Evolutionary conservation across 2,329 filamentous ascomycete genomes (phyloP), one percentile per base, ranked within the genome.

Genomic region (Trichoderma sp.): DNA sequence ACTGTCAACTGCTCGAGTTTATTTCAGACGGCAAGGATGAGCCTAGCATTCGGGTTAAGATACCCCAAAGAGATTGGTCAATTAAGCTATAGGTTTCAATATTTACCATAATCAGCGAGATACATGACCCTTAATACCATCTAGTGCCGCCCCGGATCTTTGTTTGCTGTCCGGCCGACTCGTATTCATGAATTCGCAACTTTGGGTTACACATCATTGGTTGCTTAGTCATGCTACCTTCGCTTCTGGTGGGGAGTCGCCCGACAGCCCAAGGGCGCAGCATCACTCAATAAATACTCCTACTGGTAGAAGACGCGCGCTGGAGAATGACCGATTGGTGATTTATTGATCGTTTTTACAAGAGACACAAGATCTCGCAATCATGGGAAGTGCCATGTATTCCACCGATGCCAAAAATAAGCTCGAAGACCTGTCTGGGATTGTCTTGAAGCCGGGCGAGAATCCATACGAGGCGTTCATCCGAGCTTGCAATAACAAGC

Each of bases 391-490:
- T 37, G 21, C 30, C 14, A 58, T 66, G 39, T 67, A 69, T 63
- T 70, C 72, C 8, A 73, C 80, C 1, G 73, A 85, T 52, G 79
- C 80, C 16, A 80, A 77, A 70, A 86, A 86, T 76, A 85, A 83
- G 78, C 76, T 87, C 13, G 83, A 86, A 74, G 85, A 88, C 64
- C 77, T 88, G 30, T 87, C 86, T 1, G 85, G 85, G 16, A 78
- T 86, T 59, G 75, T 79, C 24, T 74, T 84, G 68, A 76, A 81
- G 71, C 82, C 84, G 0, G 86, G 84, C 56, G 86, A 87, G 75
- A 96, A 96, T 73, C 93, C 92, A 0, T 96, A 94, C 77, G 85
- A 92, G 72, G 88, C 89, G 21, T 81, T 96, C 69, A 91, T 97
- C 69, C 79, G 85, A 52, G 85, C 86, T 11, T 93, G 90, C 76